A percentile compares a stretch with the other conserved stretches of the same genome.
Conservation (phyloP, 202 grass and related monocot genomes). For the Zizania palustris region DNA sequence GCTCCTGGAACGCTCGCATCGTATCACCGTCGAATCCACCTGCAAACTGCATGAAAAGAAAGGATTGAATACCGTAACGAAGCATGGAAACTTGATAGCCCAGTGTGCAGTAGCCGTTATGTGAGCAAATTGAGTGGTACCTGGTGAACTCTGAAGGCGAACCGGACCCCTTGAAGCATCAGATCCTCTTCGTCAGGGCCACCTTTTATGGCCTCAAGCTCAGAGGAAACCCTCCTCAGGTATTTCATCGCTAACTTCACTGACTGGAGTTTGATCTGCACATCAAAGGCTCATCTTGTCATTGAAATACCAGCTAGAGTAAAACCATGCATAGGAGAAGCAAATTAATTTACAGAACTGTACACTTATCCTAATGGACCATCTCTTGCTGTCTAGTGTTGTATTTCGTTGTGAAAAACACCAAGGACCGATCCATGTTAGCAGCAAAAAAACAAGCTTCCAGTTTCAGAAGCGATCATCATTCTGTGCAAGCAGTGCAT, state of each 20-base stretch:
- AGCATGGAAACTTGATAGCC: not conserved
- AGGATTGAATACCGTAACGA: not conserved
- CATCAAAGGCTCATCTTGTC: not conserved
- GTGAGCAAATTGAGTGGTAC: conserved; percentile 38
- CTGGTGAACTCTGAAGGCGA: conserved; percentile 96
- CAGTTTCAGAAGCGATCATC: not conserved
- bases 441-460: not conserved
- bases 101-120: not conserved
- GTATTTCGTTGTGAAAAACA: not conserved
- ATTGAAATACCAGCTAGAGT: not conserved
- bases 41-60: conserved; percentile 61
- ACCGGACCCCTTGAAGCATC: conserved; percentile 83
- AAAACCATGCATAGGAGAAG: no score
- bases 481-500: not conserved
- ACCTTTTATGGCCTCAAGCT: conserved; percentile 75
- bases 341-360: no score
- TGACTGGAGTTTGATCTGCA: conserved; percentile 85
- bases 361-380: no score
- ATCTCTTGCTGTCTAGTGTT: not conserved
- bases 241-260: conserved; percentile 90
- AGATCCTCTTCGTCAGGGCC: conserved; percentile 88
- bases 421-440: not conserved
- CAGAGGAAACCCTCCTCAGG: conserved; percentile 79
- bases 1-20: conserved; percentile 88
- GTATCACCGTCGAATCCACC: conserved; percentile 91